Base-by-base conservation (phyloP, 495 filamentous ascomycete species). In the Cladorrhinum samala region DNA sequence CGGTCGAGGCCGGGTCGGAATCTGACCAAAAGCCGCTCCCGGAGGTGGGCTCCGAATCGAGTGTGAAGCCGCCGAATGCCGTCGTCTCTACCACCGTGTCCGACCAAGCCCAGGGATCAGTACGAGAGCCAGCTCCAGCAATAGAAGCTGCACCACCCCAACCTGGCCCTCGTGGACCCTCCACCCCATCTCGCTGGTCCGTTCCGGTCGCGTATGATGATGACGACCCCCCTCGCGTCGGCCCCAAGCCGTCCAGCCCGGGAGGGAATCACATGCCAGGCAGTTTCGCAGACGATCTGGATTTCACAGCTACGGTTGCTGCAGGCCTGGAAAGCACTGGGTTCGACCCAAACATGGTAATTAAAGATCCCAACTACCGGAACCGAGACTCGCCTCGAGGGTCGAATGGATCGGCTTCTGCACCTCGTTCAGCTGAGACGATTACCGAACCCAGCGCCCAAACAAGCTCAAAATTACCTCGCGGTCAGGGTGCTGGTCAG, bases 311-410 rank as follows among this genome's bases (percentile, higher is more conserved):
- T 20, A 81, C 76, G 9, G 61, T 89, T n/a, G 85, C 85, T 59
- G 86, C 85, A 33, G 84, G 81, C 5, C 75, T 87, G 17, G 65
- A 83, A 64, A 79, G 79, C 4, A 76, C 81, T 47, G 86, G 86
- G 0, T 89, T 89, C 53, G 80, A 89, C 63, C 81, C 85, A 18
- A 78, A 86, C 21, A 80, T 88, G 52, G 80, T 89, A 13, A 81
- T 85, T 19, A 72, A 88, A 48, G 76, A 89, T 57, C 78, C 80
- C 0, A 71, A 61, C 1, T 89, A 81, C 51, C 80, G 81, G 42
- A 75, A 74, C 19, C 79, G 84, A 17, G 78, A 81, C 39, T 86
- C 85, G 0, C 84, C 84, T 2, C 83, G 83, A 5, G 75, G 77
- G 7, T 80, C 83, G 1, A 78, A 81, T 45, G 76, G 79, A 14